Percentiles rank a stretch among this genome's conserved stretches.
Conservation (phyloP, 345 rosid genomes). For the Laguncularia racemosa region DNA sequence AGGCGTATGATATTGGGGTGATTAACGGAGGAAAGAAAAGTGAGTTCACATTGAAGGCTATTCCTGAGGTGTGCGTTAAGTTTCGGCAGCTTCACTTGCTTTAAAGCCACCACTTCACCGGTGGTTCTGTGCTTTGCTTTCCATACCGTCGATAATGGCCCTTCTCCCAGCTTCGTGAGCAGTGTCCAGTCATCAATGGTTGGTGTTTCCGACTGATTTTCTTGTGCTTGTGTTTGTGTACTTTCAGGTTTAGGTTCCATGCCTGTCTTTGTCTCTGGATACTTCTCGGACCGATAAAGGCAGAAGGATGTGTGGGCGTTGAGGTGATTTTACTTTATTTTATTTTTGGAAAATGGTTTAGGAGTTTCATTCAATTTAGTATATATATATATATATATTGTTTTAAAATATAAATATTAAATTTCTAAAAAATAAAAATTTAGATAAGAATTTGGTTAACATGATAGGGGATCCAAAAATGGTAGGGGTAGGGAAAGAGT, state of each 20-base stretch:
- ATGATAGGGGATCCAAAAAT: too few relatives aligned
- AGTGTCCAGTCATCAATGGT: constrained; percentile 24
- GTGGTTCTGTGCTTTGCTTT: constrained; percentile 30
- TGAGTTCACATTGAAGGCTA: constrained; percentile 45
- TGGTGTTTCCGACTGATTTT: background rate
- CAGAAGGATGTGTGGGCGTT: too few relatives aligned
- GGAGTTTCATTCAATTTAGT: too few relatives aligned
- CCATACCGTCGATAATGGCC: constrained; percentile 44
- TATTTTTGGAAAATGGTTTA: too few relatives aligned
- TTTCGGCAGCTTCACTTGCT: constrained; percentile 45
- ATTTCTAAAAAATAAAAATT: too few relatives aligned
- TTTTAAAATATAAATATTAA: too few relatives aligned
- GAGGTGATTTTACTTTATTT: too few relatives aligned
- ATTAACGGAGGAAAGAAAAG: constrained; percentile 45
- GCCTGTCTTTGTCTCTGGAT: background rate
- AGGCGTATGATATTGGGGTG: constrained; percentile 66
- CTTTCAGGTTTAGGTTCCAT: constrained; percentile 14
- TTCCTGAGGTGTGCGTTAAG: constrained; percentile 38
- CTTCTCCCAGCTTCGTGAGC: constrained; percentile 46
- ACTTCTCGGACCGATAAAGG: too few relatives aligned
- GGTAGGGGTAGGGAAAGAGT: too few relatives aligned
- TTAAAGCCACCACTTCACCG: constrained; percentile 47
- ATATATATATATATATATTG: too few relatives aligned
- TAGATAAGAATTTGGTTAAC: too few relatives aligned
- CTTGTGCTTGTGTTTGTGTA: background rate